Conservation (phyloP, 441 rosid species). For the Bruguiera hainesii region DNA sequence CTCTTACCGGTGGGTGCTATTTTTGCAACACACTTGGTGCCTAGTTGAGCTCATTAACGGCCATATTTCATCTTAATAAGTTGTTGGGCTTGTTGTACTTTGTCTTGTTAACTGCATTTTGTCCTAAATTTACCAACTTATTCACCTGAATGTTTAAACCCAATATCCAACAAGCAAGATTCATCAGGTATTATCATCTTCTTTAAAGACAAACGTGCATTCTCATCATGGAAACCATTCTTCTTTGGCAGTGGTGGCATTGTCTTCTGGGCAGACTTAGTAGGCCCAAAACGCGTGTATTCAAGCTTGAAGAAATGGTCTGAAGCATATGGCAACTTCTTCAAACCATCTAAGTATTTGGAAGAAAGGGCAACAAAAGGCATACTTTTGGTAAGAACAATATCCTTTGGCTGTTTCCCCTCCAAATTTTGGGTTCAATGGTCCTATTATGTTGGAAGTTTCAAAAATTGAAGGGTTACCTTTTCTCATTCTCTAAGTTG, state of each 20-base stretch:
- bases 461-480: no score
- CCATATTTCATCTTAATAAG: not conserved
- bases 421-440: not conserved
- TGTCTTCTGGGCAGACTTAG: conserved; percentile 73
- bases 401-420: not conserved
- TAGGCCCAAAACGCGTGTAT: conserved; percentile 60
- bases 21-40: not conserved
- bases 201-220: not conserved
- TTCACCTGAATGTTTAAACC: no score
- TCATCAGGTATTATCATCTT: no score
- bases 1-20: conserved; percentile 64
- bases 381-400: conserved; percentile 58
- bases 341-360: conserved; percentile 69
- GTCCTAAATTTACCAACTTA: no score
- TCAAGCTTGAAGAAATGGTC: conserved; percentile 71
- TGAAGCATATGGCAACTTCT: conserved; percentile 59
- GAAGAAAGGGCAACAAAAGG: conserved; percentile 83
- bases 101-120: no score
- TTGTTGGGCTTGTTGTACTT: no score
- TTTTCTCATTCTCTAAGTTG: no score
- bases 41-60: not conserved
- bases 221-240: conserved; percentile 1
- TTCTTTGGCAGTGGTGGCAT: conserved; percentile 71
- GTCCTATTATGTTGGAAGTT: no score
- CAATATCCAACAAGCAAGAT: no score